phyloP scores from a whole-genome alignment of 129 eudicot species.

The Daucus carota region DNA sequence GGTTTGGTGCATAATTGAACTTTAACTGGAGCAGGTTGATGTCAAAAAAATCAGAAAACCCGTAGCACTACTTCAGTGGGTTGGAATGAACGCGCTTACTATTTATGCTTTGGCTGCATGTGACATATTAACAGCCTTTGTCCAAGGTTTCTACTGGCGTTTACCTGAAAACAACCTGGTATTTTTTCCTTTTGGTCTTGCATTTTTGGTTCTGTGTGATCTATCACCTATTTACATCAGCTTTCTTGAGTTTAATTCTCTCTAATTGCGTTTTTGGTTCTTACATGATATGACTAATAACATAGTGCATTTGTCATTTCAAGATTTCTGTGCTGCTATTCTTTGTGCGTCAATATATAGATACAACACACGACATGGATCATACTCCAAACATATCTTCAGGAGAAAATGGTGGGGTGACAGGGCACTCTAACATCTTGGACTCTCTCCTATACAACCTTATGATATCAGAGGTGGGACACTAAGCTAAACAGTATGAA shows the following conservation, averaged over 20 bases:
- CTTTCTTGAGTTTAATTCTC: background rate
- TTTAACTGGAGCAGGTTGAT: slow-evolving; percentile 58
- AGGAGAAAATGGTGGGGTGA: background rate
- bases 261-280: background rate
- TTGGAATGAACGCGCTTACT: slow-evolving; percentile 93
- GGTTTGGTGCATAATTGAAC: slow-evolving; percentile 14
- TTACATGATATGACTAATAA: background rate
- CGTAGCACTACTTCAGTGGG: slow-evolving; percentile 55
- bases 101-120: slow-evolving; percentile 91
- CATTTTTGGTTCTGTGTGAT: background rate
- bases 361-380: background rate
- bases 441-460: background rate
- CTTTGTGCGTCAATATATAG: background rate
- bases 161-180: slow-evolving; percentile 91
- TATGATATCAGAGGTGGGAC: slow-evolving; percentile 8
- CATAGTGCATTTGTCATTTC: background rate
- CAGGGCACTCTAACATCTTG: background rate
- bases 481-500: background rate
- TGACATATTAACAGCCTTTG: slow-evolving; percentile 69
- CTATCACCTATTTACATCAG: background rate
- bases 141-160: slow-evolving; percentile 80
- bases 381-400: slow-evolving; percentile 1
- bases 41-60: slow-evolving; percentile 49
- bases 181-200: background rate
- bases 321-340: slow-evolving; percentile 2